phyloP scores from a whole-genome alignment of 805 yeast species.

The Hanseniaspora lindneri region DNA sequence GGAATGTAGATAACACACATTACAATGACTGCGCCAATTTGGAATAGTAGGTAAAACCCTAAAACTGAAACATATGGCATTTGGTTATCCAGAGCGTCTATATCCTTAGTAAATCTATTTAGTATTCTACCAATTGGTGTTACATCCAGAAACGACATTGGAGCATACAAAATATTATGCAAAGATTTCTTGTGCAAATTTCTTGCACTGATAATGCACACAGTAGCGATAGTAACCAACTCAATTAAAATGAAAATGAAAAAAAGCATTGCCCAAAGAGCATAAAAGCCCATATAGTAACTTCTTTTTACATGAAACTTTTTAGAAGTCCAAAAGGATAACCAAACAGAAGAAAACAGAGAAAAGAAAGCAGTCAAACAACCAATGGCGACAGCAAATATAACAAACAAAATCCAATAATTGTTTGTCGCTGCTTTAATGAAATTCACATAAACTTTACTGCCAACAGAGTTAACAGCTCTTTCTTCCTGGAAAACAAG shows the following conservation, averaged over 20 bases:
- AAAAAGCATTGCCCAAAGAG: constrained; percentile 43
- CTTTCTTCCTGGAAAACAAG: constrained; percentile 42
- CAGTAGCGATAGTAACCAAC: constrained; percentile 23
- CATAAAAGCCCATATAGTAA: constrained; percentile 67
- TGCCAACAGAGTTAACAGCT: constrained; percentile 44
- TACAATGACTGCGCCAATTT: constrained; percentile 52
- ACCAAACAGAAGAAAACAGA: constrained; percentile 42
- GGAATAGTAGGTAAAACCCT: constrained; percentile 41
- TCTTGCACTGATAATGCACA: constrained; percentile 45
- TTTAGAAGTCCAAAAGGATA: constrained; percentile 66
- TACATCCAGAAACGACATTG: constrained; percentile 73
- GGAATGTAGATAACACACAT: constrained; percentile 64
- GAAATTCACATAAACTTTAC: constrained; percentile 41
- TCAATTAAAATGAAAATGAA: constrained; percentile 34
- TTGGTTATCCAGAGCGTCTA: constrained; percentile 75
- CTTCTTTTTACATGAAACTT: constrained; percentile 40
- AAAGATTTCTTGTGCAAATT: constrained; percentile 51
- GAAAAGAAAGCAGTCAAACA: constrained; percentile 25
- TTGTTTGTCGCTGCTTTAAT: constrained; percentile 45
- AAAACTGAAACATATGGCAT: constrained; percentile 35
- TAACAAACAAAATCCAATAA: constrained; percentile 21
- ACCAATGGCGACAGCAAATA: constrained; percentile 24
- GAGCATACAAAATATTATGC: constrained; percentile 53
- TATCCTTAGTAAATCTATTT: constrained; percentile 79
- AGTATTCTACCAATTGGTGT: constrained; percentile 80